Conservation (phyloP, 495 filamentous ascomycete genomes). For the Penicilliopsis zonata region DNA sequence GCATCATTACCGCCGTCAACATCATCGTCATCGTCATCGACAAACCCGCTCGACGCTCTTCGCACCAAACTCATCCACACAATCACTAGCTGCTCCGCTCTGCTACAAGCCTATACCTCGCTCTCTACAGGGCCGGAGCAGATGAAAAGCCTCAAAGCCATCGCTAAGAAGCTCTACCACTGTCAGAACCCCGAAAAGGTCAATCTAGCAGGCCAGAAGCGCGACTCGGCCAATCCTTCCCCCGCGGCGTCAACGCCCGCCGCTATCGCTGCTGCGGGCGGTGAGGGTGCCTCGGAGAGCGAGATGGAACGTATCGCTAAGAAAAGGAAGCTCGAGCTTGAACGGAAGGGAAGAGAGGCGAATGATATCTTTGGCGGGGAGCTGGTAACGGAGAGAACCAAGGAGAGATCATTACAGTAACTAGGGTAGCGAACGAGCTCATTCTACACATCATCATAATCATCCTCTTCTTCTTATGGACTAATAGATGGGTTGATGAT, state of each 20-base stretch:
- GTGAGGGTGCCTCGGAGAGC: slow-evolving; percentile 13
- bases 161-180: slow-evolving; percentile 62
- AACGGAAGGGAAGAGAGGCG: slow-evolving; percentile 7
- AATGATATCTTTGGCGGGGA: slow-evolving; percentile 31
- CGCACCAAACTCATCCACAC: slow-evolving; percentile 30
- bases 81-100: slow-evolving; percentile 25
- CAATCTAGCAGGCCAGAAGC: slow-evolving; percentile 32
- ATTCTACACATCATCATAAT: too few species aligned
- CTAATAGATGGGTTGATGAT: too few species aligned
- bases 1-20: not conserved
- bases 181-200: slow-evolving; percentile 62
- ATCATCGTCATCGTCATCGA: slow-evolving; percentile 6
- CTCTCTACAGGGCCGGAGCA: slow-evolving; percentile 33
- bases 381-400: slow-evolving; percentile 25
- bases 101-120: slow-evolving; percentile 24
- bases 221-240: slow-evolving; percentile 11
- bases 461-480: too few species aligned
- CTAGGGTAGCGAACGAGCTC: slow-evolving; percentile 1
- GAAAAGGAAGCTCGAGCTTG: slow-evolving; percentile 28
- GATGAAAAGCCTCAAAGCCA: slow-evolving; percentile 40
- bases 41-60: slow-evolving; percentile 19
- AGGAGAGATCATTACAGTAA: slow-evolving; percentile 11
- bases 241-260: slow-evolving; percentile 7
- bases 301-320: slow-evolving; percentile 32
- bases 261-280: slow-evolving; percentile 5